phyloP scores from a whole-genome alignment of 495 filamentous ascomycete species.

The Lophiotrema nucula region DNA sequence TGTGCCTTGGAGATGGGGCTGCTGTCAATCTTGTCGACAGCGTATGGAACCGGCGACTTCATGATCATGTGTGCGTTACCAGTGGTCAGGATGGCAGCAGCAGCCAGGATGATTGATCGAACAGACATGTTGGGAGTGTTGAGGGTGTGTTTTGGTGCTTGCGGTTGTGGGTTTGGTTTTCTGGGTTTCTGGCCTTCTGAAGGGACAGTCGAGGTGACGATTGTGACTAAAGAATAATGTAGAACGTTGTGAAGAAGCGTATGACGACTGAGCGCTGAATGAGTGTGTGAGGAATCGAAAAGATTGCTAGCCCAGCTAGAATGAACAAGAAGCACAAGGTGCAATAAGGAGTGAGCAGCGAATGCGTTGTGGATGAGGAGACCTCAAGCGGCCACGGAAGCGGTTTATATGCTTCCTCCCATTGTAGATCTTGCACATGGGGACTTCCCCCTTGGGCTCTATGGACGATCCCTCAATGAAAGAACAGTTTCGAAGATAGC shows the following conservation, averaged over 20 bases:
- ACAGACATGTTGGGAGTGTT: slow-evolving; percentile 31
- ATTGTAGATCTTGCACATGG: no score
- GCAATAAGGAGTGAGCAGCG: slow-evolving; percentile 10
- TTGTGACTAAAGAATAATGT: no score
- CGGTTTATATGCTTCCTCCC: slow-evolving; percentile 14
- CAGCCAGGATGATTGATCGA: slow-evolving; percentile 18
- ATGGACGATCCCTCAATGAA: slow-evolving; percentile 24
- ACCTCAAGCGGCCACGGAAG: background rate
- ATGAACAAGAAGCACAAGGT: slow-evolving; percentile 15
- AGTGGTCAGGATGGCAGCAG: slow-evolving; percentile 43
- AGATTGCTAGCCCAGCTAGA: slow-evolving; percentile 36
- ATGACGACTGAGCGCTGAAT: no score
- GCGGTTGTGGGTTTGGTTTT: no score
- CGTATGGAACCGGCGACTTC: slow-evolving; percentile 64
- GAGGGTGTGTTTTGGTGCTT: background rate
- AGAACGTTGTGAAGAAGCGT: slow-evolving; percentile 17
- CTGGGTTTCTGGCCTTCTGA: no score
- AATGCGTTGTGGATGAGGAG: slow-evolving; percentile 21
- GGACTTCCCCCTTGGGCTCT: no score
- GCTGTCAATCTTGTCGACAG: slow-evolving; percentile 52
- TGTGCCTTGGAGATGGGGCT: slow-evolving; percentile 65
- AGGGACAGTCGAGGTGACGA: no score
- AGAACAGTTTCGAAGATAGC: slow-evolving; percentile 19
- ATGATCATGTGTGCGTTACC: slow-evolving; percentile 70
- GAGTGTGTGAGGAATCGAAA: no score